These are phyloP conservation scores for Tilletia walkeri DNA, from an alignment of 1,284 basidiomycete genomes.

Conservation along the genomic window DNA sequence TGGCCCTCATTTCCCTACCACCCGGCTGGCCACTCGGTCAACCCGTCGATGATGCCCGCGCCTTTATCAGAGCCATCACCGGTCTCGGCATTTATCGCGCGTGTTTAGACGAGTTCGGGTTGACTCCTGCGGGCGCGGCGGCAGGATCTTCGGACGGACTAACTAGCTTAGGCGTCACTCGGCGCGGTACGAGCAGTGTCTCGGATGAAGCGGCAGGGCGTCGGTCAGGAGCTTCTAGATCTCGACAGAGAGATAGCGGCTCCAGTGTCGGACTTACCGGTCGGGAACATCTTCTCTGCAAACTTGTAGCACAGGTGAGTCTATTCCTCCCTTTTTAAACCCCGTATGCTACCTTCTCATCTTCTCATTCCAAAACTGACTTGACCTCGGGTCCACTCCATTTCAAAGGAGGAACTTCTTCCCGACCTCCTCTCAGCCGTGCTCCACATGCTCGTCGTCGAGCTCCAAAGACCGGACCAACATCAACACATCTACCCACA, in stretches of 20 bases:
- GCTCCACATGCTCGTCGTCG: conserved; percentile 35
- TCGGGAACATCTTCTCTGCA: conserved; percentile 43
- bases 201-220: conserved; percentile 21
- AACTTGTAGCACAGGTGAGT: conserved; percentile 31
- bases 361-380: neutral
- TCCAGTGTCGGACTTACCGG: conserved; percentile 35
- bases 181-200: neutral
- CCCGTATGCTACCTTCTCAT: neutral
- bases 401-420: conserved; percentile 25
- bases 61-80: conserved; percentile 25
- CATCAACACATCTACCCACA: neutral
- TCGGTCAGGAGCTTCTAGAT: neutral
- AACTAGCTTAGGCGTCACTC: neutral
- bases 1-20: conserved; percentile 30
- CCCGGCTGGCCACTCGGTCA: conserved; percentile 28
- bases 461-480: conserved; percentile 20
- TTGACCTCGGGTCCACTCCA: neutral
- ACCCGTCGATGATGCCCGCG: conserved; percentile 28
- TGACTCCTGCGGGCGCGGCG: conserved; percentile 21
- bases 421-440: conserved; percentile 33
- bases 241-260: conserved; percentile 25
- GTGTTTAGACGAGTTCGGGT: conserved; percentile 17
- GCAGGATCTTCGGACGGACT: conserved; percentile 27
- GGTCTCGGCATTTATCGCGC: conserved; percentile 13
- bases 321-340: no score